Percentiles rank a stretch among this genome's conserved stretches.
Evolutionary conservation across 2,329 filamentous ascomycete species (phyloP).

Genomic region (Onygenales sp.): DNA sequence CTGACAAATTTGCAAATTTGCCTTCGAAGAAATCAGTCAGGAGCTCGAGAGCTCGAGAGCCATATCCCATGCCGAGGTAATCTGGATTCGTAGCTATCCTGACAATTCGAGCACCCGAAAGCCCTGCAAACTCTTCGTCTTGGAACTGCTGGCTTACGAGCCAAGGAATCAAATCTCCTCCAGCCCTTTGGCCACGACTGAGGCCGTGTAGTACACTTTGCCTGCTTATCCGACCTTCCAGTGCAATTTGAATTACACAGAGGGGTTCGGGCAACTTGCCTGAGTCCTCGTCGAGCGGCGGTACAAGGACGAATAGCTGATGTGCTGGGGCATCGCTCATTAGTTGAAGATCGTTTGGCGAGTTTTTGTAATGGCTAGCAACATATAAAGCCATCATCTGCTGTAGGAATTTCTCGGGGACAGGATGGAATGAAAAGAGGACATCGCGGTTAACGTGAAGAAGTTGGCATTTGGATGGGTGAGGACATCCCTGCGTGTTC

Average conservation of each 20-base stretch:
- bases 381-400: conserved; percentile 98
- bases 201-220: conserved; percentile 86
- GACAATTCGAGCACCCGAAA: conserved; percentile 86
- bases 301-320: conserved; percentile 87
- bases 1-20: conserved; percentile 76
- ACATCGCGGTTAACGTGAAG: conserved; percentile 94
- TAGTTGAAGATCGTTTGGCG: conserved; percentile 92
- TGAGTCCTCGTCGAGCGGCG: conserved; percentile 68
- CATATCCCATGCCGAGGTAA: conserved; percentile 87
- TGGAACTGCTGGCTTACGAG: conserved; percentile 96
- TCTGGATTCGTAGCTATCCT: conserved; percentile 95
- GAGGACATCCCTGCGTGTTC: conserved; percentile 69
- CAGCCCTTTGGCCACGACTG: conserved; percentile 77
- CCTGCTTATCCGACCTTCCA: conserved; percentile 90
- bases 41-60: conserved; percentile 76
- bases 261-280: conserved; percentile 82
- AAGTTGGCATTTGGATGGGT: conserved; percentile 84
- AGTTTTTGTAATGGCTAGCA: conserved; percentile 96
- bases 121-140: conserved; percentile 86
- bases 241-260: conserved; percentile 84
- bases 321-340: conserved; percentile 98
- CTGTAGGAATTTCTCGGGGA: conserved; percentile 93
- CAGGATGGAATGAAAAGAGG: conserved; percentile 93
- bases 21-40: conserved; percentile 90
- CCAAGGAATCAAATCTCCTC: conserved; percentile 94